Conservation (phyloP, 176 grass and related monocot species). For the Pharus latifolius region DNA sequence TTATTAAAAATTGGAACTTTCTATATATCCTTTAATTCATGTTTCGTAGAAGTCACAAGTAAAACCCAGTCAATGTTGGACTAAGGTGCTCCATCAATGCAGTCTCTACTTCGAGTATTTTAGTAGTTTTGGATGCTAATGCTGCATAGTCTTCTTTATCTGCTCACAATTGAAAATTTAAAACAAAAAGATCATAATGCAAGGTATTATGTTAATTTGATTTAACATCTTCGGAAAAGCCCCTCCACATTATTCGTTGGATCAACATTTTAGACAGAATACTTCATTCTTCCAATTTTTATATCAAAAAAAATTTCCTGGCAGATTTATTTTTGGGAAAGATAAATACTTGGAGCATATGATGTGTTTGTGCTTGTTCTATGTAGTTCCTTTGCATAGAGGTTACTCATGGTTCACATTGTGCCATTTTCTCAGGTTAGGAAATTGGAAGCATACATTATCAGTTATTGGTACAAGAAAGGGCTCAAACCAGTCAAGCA, state of each 20-base stretch:
- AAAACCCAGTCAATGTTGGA: neutral
- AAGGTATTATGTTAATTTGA: neutral
- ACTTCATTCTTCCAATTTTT: neutral
- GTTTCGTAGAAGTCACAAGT: neutral
- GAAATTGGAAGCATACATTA: slow-evolving; percentile 35
- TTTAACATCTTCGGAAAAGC: neutral
- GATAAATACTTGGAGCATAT: neutral
- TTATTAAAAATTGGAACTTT: neutral
- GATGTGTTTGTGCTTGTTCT: neutral
- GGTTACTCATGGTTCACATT: neutral
- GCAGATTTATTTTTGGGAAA: neutral
- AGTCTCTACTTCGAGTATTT: neutral
- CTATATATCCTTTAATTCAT: neutral
- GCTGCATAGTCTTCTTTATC: neutral
- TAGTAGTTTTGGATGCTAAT: neutral
- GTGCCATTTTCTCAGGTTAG: slow-evolving; percentile 42
- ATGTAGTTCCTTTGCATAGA: neutral
- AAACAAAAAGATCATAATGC: neutral
- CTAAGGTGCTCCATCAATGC: neutral
- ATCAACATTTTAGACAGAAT: neutral
- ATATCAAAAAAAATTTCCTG: neutral
- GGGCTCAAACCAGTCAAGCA: slow-evolving; percentile 39
- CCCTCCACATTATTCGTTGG: neutral
- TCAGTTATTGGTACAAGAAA: slow-evolving; percentile 47
- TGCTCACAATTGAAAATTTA: neutral